These are phyloP conservation scores for Podospora fimiseda DNA, from an alignment of 495 filamentous ascomycete species.

Conservation along the genomic window DNA sequence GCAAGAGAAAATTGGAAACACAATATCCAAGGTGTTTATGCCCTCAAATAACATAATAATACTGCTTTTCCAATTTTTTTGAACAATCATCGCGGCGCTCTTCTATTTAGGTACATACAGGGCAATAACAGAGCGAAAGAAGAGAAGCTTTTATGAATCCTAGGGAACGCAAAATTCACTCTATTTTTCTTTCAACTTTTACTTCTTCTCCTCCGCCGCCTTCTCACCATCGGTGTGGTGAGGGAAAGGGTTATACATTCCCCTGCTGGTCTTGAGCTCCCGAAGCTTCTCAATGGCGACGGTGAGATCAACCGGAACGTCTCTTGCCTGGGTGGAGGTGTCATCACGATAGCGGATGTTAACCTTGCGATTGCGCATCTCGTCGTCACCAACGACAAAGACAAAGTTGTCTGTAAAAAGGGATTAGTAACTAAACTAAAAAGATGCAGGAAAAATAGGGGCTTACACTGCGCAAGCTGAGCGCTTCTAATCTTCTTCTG, in stretches of 20 bases:
- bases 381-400: conserved; percentile 72
- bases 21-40: no score
- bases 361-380: conserved; percentile 68
- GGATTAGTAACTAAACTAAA: conserved; percentile 2
- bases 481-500: conserved; percentile 92
- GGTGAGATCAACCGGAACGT: conserved; percentile 62
- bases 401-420: conserved; percentile 32
- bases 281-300: conserved; percentile 70
- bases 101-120: no score
- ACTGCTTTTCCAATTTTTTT: no score
- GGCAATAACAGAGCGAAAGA: no score
- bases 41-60: no score
- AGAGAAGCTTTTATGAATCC: no score
- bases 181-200: conserved; percentile 9
- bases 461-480: conserved; percentile 86
- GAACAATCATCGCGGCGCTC: no score
- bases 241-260: conserved; percentile 33
- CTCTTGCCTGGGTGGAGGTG: conserved; percentile 65
- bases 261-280: conserved; percentile 52
- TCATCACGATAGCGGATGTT: conserved; percentile 92
- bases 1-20: no score
- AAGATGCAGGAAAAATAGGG: conserved; percentile 31
- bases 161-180: no score
- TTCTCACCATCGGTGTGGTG: no score
- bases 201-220: background rate